These are phyloP conservation scores for Colletotrichum euphorbiae DNA, from an alignment of 2,329 filamentous ascomycete species.

Conservation along the genomic window DNA sequence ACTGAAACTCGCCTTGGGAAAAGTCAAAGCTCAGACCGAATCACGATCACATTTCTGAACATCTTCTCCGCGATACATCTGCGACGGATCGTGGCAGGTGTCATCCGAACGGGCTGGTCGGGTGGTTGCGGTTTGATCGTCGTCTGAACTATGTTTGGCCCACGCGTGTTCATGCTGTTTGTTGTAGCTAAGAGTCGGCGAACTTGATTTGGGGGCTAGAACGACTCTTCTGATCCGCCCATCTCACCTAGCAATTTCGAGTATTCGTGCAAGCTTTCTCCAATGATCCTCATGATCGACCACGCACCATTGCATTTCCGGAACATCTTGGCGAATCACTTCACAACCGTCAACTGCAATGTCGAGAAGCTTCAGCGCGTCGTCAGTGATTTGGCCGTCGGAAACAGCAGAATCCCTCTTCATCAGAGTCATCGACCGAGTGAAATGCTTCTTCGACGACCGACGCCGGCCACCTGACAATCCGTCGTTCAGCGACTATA, in stretches of 20 bases:
- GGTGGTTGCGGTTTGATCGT: constrained; percentile 34
- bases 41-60: not conserved
- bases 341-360: not conserved
- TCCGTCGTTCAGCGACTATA: not conserved
- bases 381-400: not conserved
- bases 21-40: constrained; percentile 9
- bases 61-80: not conserved
- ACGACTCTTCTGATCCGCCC: not conserved
- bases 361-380: not conserved
- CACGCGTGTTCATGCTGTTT: constrained; percentile 17
- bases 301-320: constrained; percentile 1
- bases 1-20: constrained; percentile 22
- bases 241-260: constrained; percentile 1
- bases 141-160: constrained; percentile 35
- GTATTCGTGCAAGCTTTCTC: constrained; percentile 10
- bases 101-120: constrained; percentile 34
- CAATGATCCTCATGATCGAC: constrained; percentile 15
- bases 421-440: not conserved
- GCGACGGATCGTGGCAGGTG: constrained; percentile 21
- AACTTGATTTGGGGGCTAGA: not conserved
- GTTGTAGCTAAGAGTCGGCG: not conserved
- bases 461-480: constrained; percentile 3
- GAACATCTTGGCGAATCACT: constrained; percentile 15
- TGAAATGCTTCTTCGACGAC: constrained; percentile 4
- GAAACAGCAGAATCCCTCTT: not conserved